Percentiles rank a stretch among this genome's conserved stretches.
Evolutionary conservation across 2,329 filamentous ascomycete species (phyloP).

Genomic region (Daldinia sp.): DNA sequence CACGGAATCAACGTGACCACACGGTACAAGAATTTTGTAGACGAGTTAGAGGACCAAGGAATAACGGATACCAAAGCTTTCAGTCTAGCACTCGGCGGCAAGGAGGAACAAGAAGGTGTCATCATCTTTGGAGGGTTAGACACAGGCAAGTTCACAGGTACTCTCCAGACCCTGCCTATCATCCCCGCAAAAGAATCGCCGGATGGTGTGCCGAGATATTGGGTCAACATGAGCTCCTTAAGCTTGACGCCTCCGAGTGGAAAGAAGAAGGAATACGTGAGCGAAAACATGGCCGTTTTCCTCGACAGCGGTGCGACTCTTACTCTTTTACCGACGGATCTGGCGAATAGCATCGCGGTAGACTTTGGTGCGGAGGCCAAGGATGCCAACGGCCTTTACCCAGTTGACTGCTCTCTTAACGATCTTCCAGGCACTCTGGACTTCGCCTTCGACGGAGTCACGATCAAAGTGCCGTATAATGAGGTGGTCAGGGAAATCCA

Average conservation of each 20-base stretch:
- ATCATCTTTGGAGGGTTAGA: conserved; percentile 75
- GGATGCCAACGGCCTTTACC: conserved; percentile 55
- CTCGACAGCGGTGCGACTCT: conserved; percentile 76
- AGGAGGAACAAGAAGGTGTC: conserved; percentile 66
- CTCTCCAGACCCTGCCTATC: conserved; percentile 68
- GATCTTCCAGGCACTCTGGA: conserved; percentile 54
- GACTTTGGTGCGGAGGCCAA: conserved; percentile 56
- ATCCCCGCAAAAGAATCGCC: conserved; percentile 62
- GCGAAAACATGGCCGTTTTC: conserved; percentile 63
- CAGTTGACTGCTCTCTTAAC: conserved; percentile 55
- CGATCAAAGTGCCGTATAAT: conserved; percentile 58
- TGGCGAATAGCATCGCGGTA: conserved; percentile 59
- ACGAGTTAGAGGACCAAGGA: conserved; percentile 59
- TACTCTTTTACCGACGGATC: conserved; percentile 67
- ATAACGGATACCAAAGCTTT: conserved; percentile 69
- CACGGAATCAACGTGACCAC: conserved; percentile 62
- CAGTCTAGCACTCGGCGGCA: conserved; percentile 70
- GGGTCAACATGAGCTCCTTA: conserved; percentile 58
- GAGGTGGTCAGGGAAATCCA: conserved; percentile 56
- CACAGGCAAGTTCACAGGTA: conserved; percentile 68
- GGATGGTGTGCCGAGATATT: conserved; percentile 61
- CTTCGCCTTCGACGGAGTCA: conserved; percentile 59
- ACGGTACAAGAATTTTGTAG: conserved; percentile 60
- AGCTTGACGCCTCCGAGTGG: conserved; percentile 52
- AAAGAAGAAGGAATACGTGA: conserved; percentile 47